Conservation (phyloP, 345 rosid genomes). For the Eucalyptus tenuipes region DNA sequence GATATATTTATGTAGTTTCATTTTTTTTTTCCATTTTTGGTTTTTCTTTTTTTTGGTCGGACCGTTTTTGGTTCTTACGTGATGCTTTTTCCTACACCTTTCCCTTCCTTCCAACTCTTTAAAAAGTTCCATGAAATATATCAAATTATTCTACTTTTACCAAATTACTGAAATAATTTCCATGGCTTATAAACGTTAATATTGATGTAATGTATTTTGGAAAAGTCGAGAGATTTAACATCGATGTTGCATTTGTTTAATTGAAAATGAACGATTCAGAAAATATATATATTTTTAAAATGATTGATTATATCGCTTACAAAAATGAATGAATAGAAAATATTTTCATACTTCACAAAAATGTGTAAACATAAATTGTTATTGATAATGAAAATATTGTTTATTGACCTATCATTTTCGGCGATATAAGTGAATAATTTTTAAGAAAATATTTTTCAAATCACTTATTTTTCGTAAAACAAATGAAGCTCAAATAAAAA, state of each 20-base stretch:
- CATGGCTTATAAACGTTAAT: neutral
- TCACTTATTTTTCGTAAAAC: rapidly evolving
- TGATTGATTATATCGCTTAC: rapidly evolving
- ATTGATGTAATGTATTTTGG: neutral
- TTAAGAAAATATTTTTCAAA: no score
- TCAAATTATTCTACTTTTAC: neutral
- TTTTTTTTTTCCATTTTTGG: neutral
- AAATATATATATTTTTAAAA: rapidly evolving
- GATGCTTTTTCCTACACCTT: neutral
- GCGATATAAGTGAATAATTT: no score
- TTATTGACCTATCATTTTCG: no score
- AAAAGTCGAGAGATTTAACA: neutral
- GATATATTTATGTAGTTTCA: neutral
- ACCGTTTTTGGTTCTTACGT: neutral
- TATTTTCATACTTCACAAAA: no score
- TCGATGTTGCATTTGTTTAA: rapidly evolving
- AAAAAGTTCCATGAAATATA: neutral
- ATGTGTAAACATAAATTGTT: rapidly evolving
- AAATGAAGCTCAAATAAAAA: neutral
- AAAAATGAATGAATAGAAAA: rapidly evolving
- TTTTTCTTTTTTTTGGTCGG: no score
- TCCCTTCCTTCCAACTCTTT: neutral
- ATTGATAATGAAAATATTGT: rapidly evolving
- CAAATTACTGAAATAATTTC: neutral
- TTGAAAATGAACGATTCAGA: rapidly evolving